Conservation (phyloP, 2,329 filamentous ascomycete species). For the Purpureocillium lavendulum region DNA sequence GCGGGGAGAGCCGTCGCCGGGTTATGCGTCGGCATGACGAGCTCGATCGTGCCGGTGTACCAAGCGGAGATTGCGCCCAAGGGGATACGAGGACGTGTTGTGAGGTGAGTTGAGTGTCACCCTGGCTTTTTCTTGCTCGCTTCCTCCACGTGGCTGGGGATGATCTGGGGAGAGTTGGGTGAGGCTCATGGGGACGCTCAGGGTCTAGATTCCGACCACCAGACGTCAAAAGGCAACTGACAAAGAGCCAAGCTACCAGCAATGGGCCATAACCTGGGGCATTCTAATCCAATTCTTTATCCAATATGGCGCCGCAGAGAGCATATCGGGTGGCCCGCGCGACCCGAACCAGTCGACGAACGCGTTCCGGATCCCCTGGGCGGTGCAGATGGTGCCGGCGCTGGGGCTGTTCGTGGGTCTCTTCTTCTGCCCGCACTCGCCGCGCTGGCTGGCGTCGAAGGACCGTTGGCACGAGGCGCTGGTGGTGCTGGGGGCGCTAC, state of each 20-base stretch:
- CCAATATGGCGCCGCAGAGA: slow-evolving; percentile 52
- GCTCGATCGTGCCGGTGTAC: slow-evolving; percentile 63
- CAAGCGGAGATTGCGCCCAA: slow-evolving; percentile 57
- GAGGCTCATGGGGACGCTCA: no score
- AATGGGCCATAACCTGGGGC: slow-evolving; percentile 65
- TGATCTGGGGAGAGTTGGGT: no score
- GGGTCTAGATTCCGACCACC: no score
- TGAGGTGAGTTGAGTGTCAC: slow-evolving; percentile 20
- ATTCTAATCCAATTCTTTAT: slow-evolving; percentile 61
- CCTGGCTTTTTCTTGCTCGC: not conserved
- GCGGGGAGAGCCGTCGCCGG: slow-evolving; percentile 65
- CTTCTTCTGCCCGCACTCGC: slow-evolving; percentile 55
- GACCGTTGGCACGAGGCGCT: slow-evolving; percentile 60
- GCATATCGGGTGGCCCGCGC: slow-evolving; percentile 38
- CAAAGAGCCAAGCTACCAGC: slow-evolving; percentile 37
- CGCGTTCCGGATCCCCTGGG: slow-evolving; percentile 56
- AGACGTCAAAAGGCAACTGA: no score
- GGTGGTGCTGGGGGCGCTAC: slow-evolving; percentile 47
- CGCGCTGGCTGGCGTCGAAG: slow-evolving; percentile 61
- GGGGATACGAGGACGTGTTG: slow-evolving; percentile 50
- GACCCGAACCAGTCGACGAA: slow-evolving; percentile 40
- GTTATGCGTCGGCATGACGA: slow-evolving; percentile 65
- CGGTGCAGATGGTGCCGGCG: slow-evolving; percentile 48
- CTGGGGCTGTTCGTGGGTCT: slow-evolving; percentile 45
- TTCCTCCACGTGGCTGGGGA: not conserved